Conservation (phyloP, 2,329 filamentous ascomycete genomes). For the Claviceps quebecensis region DNA sequence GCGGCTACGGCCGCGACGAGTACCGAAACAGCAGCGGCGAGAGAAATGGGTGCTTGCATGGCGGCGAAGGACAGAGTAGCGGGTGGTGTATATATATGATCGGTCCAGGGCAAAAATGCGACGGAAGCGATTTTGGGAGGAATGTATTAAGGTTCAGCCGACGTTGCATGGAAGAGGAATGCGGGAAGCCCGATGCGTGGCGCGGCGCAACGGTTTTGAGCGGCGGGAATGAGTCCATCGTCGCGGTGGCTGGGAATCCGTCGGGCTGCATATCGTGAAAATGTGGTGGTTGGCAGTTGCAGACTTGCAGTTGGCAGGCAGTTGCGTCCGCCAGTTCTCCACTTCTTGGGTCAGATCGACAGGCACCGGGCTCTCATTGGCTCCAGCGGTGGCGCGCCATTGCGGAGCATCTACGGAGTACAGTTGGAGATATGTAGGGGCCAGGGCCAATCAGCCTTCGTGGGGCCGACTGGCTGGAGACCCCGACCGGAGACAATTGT, state of each 20-base stretch:
- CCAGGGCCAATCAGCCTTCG: background rate
- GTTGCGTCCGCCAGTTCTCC: background rate
- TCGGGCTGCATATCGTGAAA: background rate
- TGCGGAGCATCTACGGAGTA: background rate
- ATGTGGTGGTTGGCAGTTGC: slow-evolving; percentile 4
- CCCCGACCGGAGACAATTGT: no score
- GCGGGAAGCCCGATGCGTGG: background rate
- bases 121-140: background rate
- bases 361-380: background rate
- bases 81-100: no score
- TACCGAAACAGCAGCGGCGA: slow-evolving; percentile 18
- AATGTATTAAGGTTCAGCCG: background rate
- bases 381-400: background rate
- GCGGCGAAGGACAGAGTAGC: slow-evolving; percentile 6
- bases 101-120: background rate
- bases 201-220: slow-evolving; percentile 1
- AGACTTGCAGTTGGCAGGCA: background rate
- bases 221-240: background rate
- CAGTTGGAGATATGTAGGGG: background rate
- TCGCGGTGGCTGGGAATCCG: slow-evolving; percentile 5
- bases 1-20: slow-evolving; percentile 14
- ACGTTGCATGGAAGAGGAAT: background rate
- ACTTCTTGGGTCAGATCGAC: background rate
- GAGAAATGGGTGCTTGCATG: slow-evolving; percentile 18
- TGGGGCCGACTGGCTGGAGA: background rate